Evolutionary conservation across 768 basidiomycete genomes (phyloP), one percentile per base, ranked within the genome.

Genomic region (Tulasnella calospora): DNA sequence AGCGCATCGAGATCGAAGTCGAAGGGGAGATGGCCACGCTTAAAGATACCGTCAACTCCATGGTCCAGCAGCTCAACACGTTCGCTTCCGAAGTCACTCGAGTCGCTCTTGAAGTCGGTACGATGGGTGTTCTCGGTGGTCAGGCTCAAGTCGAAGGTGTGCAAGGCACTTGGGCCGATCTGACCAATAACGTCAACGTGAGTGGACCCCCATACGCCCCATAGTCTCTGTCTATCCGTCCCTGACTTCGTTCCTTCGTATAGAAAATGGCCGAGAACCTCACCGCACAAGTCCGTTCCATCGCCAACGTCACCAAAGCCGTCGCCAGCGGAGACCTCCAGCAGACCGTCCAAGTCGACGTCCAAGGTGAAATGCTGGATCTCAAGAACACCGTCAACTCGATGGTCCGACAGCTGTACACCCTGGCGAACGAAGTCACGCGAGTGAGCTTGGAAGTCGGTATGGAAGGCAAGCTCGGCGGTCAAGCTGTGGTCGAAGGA

Each of bases 241-340:
- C 38, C 46, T 46, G 13, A 41, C 38, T 40, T 40, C 38, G 38
- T 40, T 41, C 41, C 27, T 79, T 77, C 41, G 78, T 44, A 30
- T 46, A 80, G 79, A 78, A 79, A 73, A 82, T 82, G 94, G 94
- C 94, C 69, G 92, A 92, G 89, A 96, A 96, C 81, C 84, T 95
- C 83, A 96, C 94, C 72, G 92, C 93, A 80, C 94, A 96, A 88
- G 95, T 96, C 80, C 92, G 97, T 77, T 93, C 92, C 72, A 96
- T 96, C 81, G 94, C 95, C 0, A 89, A 93, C 81, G 97, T 99
- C 55, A 98, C 97, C 30, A 96, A 95, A 84, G 97, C 96, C 17
- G 96, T 99, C 51, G 95, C 96, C 2, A 88, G 90, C 46, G 97
- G 97, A 38, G 96, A 99, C 83, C 87, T 99, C 83, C 95, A 93